Evolutionary conservation across 1,284 basidiomycete genomes (phyloP).

Genomic region (Cutaneotrichosporon spelunceum): DNA sequence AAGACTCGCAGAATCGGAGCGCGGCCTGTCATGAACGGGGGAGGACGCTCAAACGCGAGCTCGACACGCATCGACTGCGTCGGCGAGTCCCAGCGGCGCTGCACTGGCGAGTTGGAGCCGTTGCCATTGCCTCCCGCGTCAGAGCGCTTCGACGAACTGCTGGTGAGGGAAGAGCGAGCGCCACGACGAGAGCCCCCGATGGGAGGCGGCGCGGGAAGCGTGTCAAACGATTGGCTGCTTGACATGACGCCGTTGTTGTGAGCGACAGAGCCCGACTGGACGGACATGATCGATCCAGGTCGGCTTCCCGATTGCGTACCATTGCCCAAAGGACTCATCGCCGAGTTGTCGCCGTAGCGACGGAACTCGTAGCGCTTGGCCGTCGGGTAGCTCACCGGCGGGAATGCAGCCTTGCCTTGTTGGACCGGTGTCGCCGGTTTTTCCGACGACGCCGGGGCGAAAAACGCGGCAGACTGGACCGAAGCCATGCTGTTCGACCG

Average conservation of each 20-base stretch:
- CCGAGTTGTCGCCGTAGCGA: conserved; percentile 33
- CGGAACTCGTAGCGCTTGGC: conserved; percentile 51
- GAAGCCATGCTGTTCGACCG: conserved; percentile 34
- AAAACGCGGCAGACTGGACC: conserved; percentile 10
- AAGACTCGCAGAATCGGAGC: conserved; percentile 50
- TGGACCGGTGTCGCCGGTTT: conserved; percentile 29
- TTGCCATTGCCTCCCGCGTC: conserved; percentile 21
- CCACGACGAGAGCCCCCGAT: conserved; percentile 20
- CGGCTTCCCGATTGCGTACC: conserved; percentile 23
- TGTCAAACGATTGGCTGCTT: conserved; percentile 9
- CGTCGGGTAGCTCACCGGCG: conserved; percentile 47
- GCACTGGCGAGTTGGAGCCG: conserved; percentile 24
- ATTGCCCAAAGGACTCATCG: conserved; percentile 13
- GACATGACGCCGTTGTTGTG: conserved; percentile 16
- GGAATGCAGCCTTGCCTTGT: conserved; percentile 38
- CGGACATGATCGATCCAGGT: conserved; percentile 48
- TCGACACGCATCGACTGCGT: conserved; percentile 29
- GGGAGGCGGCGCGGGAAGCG: conserved; percentile 30
- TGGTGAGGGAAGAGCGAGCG: conserved; percentile 33
- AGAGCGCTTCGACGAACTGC: conserved; percentile 29
- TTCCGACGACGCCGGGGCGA: conserved; percentile 3
- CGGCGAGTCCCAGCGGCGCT: conserved; percentile 23
- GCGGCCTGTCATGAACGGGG: conserved; percentile 45
- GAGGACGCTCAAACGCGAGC: conserved; percentile 47
- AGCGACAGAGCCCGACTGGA: conserved; percentile 32